Percentiles rank a stretch among this genome's conserved stretches.
These are phyloP conservation scores for Globisporangium megalacanthum DNA, from an alignment of 352 stramenopile genomes.

Conservation along the genomic window DNA sequence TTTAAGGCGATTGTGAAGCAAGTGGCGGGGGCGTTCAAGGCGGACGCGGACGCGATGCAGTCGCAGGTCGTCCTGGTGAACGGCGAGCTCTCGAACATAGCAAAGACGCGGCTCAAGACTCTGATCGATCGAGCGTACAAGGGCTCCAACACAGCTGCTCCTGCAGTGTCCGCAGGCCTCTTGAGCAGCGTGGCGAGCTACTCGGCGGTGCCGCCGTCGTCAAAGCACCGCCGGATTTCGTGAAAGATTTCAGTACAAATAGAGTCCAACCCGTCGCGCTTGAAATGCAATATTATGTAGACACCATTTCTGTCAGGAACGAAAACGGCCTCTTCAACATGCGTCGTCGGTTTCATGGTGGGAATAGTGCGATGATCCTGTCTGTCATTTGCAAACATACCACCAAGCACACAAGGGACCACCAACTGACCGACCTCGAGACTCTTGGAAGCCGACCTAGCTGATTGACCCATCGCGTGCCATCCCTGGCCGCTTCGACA, in stretches of 20 bases:
- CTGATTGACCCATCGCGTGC: too few species aligned
- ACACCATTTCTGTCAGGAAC: neutral
- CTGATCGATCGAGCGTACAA: slow-evolving; percentile 72
- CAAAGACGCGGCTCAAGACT: slow-evolving; percentile 65
- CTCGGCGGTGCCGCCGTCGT: slow-evolving; percentile 23
- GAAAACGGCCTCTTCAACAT: neutral
- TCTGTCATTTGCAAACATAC: too few species aligned
- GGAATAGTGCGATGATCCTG: too few species aligned
- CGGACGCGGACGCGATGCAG: slow-evolving; percentile 54
- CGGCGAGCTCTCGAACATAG: slow-evolving; percentile 42
- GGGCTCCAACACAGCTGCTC: slow-evolving; percentile 12
- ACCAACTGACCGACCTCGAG: too few species aligned
- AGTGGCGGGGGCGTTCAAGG: slow-evolving; percentile 48
- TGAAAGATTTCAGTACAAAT: neutral
- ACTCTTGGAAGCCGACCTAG: too few species aligned
- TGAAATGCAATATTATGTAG: too few species aligned
- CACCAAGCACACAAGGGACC: too few species aligned
- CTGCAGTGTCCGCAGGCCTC: neutral
- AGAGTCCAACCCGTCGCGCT: too few species aligned
- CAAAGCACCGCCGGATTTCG: slow-evolving; percentile 26
- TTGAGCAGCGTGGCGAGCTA: slow-evolving; percentile 13
- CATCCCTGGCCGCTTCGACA: neutral
- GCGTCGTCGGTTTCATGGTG: too few species aligned
- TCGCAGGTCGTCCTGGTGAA: slow-evolving; percentile 36
- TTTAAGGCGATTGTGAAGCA: slow-evolving; percentile 81